Conservation (phyloP, 331 rosid species). For the Quercus phellos region DNA sequence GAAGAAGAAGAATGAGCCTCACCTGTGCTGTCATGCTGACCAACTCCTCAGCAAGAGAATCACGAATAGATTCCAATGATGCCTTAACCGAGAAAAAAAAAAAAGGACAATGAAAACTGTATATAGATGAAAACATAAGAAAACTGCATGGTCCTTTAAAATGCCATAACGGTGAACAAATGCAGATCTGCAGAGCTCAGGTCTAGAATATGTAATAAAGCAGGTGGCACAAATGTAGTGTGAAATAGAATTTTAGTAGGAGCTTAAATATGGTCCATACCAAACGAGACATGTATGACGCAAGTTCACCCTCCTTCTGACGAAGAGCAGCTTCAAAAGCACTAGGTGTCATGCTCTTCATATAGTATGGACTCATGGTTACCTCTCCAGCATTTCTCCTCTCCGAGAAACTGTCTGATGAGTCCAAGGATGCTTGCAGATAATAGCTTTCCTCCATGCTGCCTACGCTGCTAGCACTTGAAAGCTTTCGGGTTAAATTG, state of each 20-base stretch:
- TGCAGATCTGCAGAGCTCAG: conserved; percentile 4
- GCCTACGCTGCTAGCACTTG: conserved; percentile 86
- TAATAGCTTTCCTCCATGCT: conserved; percentile 94
- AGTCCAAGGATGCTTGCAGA: conserved; percentile 93
- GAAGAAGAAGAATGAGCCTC: conserved; percentile 12
- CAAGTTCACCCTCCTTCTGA: conserved; percentile 99
- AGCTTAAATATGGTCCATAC: conserved; percentile 39
- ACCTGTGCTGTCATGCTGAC: conserved; percentile 94
- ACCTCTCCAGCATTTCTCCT: conserved; percentile 70
- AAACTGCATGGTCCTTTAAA: conserved; percentile 2
- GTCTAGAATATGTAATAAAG: neutral
- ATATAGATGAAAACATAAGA: conserved; percentile 7
- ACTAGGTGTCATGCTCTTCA: conserved; percentile 93
- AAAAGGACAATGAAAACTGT: conserved; percentile 5
- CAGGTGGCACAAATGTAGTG: neutral
- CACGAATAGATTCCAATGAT: conserved; percentile 91
- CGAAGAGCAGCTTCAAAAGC: conserved; percentile 96
- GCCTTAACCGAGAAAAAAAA: conserved; percentile 45
- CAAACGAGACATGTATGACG: conserved; percentile 95
- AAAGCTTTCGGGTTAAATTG: conserved; percentile 65
- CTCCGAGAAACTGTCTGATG: conserved; percentile 65
- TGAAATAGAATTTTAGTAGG: neutral
- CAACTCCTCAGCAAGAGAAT: conserved; percentile 96
- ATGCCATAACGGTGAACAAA: conserved; percentile 2
- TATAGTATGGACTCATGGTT: conserved; percentile 73